A percentile compares a stretch with the other conserved stretches of the same genome.
Evolutionary conservation across 768 basidiomycete genomes (phyloP).

Genomic region (Macrolepiota dolichaula): DNA sequence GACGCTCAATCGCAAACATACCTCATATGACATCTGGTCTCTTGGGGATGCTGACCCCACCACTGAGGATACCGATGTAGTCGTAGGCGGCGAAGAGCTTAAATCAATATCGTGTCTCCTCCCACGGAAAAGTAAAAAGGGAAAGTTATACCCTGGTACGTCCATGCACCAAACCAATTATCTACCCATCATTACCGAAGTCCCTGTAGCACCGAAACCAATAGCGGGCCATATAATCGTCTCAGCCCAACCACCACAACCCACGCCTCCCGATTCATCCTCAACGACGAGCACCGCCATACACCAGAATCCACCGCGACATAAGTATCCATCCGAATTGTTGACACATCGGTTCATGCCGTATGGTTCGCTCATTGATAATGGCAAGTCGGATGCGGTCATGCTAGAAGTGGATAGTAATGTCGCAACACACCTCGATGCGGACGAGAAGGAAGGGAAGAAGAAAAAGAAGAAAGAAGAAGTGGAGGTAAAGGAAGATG

Average conservation of each 20-base stretch:
- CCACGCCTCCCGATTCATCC: constrained; percentile 27
- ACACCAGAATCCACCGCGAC: constrained; percentile 52
- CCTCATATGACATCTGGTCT: constrained; percentile 65
- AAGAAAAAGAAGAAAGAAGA: constrained; percentile 20
- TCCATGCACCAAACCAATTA: neutral
- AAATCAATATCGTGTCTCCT: constrained; percentile 58
- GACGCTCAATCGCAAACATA: constrained; percentile 47
- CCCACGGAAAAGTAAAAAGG: constrained; percentile 58
- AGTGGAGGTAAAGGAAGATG: constrained; percentile 24
- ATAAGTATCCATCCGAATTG: constrained; percentile 54
- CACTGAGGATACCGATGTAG: neutral
- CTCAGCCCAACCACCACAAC: constrained; percentile 42
- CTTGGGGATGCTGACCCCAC: constrained; percentile 39
- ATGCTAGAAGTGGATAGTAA: constrained; percentile 6
- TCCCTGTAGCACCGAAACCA: constrained; percentile 49
- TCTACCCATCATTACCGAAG: too few species aligned
- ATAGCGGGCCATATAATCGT: constrained; percentile 59
- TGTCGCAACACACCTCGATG: neutral
- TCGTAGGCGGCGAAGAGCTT: constrained; percentile 66
- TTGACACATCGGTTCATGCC: constrained; percentile 66
- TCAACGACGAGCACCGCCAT: constrained; percentile 15
- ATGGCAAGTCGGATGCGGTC: constrained; percentile 11
- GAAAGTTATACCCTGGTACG: constrained; percentile 56
- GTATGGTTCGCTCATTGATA: constrained; percentile 43
- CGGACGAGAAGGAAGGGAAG: constrained; percentile 5